Evolutionary conservation across 2,329 filamentous ascomycete genomes (phyloP).

Genomic region (Cladobotryum mycophilum): DNA sequence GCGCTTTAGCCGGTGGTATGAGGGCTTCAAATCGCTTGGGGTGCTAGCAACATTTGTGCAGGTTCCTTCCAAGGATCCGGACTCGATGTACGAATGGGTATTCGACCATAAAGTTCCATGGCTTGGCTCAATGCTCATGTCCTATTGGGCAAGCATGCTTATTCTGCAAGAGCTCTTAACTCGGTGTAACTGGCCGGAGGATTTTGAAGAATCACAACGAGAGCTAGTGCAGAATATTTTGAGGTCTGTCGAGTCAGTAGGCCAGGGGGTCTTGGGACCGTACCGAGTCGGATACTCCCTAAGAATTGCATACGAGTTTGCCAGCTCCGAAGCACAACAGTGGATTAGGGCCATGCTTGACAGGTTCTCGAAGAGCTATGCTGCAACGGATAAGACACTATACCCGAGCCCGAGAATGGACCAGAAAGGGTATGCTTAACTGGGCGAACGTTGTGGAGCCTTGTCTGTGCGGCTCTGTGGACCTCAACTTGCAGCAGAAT

Average conservation of each 20-base stretch:
- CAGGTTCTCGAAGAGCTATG: constrained; percentile 27
- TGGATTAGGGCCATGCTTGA: constrained; percentile 29
- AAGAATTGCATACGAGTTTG: constrained; percentile 35
- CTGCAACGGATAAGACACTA: constrained; percentile 23
- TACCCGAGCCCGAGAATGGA: constrained; percentile 22
- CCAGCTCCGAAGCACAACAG: constrained; percentile 24
- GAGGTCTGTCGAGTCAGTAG: constrained; percentile 32
- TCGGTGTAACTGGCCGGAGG: constrained; percentile 24
- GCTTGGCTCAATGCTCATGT: constrained; percentile 30
- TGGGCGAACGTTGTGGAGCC: not conserved
- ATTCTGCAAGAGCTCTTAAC: constrained; percentile 33
- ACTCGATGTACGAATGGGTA: constrained; percentile 27
- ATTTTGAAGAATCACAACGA: constrained; percentile 21
- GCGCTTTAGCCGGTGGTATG: constrained; percentile 29
- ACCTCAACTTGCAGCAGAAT: too few species aligned
- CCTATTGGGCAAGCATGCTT: constrained; percentile 34
- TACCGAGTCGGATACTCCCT: constrained; percentile 33
- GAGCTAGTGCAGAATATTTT: constrained; percentile 27
- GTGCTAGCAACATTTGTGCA: constrained; percentile 15
- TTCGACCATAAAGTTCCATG: constrained; percentile 26
- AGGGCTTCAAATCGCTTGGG: constrained; percentile 19
- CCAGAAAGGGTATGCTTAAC: constrained; percentile 13
- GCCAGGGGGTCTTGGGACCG: constrained; percentile 32
- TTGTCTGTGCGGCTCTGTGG: too few species aligned
- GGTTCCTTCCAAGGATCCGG: constrained; percentile 22